Evolutionary conservation across 2,329 filamentous ascomycete species (phyloP).

Genomic region (Fusarium sp.): DNA sequence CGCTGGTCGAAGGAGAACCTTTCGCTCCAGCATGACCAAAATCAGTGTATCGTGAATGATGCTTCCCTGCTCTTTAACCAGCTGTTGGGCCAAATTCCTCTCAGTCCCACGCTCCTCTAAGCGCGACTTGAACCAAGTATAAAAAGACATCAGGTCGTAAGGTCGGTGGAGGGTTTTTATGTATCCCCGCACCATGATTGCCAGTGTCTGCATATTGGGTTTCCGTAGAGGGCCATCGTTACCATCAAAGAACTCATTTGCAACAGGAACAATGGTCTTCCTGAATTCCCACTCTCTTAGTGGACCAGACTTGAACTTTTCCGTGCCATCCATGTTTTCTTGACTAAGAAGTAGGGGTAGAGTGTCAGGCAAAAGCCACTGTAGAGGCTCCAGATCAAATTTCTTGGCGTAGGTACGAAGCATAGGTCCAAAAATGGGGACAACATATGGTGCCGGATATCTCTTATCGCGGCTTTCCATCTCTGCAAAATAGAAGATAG

Average conservation of each 20-base stretch:
- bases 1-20: constrained; percentile 57
- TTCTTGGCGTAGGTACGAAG: constrained; percentile 62
- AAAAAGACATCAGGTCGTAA: constrained; percentile 60
- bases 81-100: constrained; percentile 52
- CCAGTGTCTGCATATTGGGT: constrained; percentile 56
- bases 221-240: constrained; percentile 44
- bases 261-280: constrained; percentile 51
- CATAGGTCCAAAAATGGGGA: constrained; percentile 61
- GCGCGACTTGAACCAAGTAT: constrained; percentile 59
- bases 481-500: constrained; percentile 60
- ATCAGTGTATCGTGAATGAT: constrained; percentile 65
- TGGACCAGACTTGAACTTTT: constrained; percentile 40
- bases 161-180: constrained; percentile 56
- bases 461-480: constrained; percentile 54
- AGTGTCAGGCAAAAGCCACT: constrained; percentile 54
- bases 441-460: constrained; percentile 48
- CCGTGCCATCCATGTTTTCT: constrained; percentile 36
- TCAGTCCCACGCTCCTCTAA: constrained; percentile 52
- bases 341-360: constrained; percentile 50
- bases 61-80: constrained; percentile 58
- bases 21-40: constrained; percentile 59
- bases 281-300: constrained; percentile 49
- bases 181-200: constrained; percentile 63
- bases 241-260: constrained; percentile 49
- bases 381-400: constrained; percentile 61